Conservation (phyloP, 2,329 filamentous ascomycete genomes). For the Aureobasidium sp. region DNA sequence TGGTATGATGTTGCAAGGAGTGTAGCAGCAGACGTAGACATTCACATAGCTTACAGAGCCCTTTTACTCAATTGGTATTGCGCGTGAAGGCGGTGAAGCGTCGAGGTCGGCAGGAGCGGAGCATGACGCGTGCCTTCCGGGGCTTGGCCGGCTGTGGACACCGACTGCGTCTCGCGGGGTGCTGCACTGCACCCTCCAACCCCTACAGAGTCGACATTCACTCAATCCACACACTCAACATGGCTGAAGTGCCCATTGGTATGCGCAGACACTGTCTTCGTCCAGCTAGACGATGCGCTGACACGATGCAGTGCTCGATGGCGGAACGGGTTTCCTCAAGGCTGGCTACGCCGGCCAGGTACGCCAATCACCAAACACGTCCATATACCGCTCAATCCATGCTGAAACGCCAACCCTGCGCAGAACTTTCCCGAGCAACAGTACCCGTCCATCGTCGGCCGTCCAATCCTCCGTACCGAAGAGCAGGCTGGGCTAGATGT, state of each 20-base stretch:
- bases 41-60: not conserved
- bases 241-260: conserved; percentile 47
- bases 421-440: conserved; percentile 99
- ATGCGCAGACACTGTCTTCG: conserved; percentile 19
- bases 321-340: conserved; percentile 99
- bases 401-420: not conserved
- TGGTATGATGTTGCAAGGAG: not conserved
- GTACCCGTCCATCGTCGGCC: conserved; percentile 95
- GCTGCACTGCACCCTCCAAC: too few relatives aligned
- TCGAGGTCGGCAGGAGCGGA: not conserved
- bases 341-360: conserved; percentile 94
- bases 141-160: conserved; percentile 8
- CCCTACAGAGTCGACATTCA: not conserved
- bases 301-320: conserved; percentile 75
- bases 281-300: conserved; percentile 19
- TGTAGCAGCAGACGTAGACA: not conserved
- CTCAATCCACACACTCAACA: conserved; percentile 23
- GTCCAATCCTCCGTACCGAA: conserved; percentile 93
- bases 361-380: conserved; percentile 23
- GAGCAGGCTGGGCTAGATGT: conserved; percentile 65
- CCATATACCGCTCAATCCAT: not conserved
- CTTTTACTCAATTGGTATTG: not conserved
- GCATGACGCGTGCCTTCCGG: conserved; percentile 14
- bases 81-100: not conserved
- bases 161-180: conserved; percentile 9